A percentile compares a stretch with the other conserved stretches of the same genome.
Evolutionary conservation across 352 stramenopile genomes (phyloP).

Genomic region (Pythium utonaiense): DNA sequence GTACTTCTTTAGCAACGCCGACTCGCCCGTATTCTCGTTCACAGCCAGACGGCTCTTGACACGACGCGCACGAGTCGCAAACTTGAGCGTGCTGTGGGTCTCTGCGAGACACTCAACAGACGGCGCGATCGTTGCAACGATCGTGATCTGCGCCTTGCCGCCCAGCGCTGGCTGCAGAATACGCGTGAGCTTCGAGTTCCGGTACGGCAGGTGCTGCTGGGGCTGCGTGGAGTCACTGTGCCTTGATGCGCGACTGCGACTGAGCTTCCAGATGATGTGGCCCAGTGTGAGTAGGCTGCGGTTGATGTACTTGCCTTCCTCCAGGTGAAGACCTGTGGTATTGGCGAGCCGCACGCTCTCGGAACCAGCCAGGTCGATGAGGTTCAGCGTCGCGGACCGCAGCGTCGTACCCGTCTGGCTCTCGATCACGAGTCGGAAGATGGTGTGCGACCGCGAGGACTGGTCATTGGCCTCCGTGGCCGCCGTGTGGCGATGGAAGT

Average conservation of each 20-base stretch:
- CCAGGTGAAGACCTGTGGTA: conserved; percentile 64
- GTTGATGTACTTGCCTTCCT: conserved; percentile 91
- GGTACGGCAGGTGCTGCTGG: conserved; percentile 92
- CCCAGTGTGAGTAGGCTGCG: conserved; percentile 88
- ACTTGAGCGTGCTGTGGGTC: conserved; percentile 95
- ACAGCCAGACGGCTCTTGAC: conserved; percentile 90
- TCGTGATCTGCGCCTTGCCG: conserved; percentile 95
- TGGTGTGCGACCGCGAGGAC: conserved; percentile 72
- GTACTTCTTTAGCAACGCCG: conserved; percentile 63
- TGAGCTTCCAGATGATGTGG: conserved; percentile 94
- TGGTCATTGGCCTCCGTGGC: conserved; percentile 75
- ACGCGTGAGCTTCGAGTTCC: conserved; percentile 97
- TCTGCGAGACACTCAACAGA: conserved; percentile 93
- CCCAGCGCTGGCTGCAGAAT: conserved; percentile 96
- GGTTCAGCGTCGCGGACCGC: conserved; percentile 83
- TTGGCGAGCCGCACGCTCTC: conserved; percentile 84
- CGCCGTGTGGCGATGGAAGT: conserved; percentile 72
- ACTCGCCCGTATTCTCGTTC: conserved; percentile 84
- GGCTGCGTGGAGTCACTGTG: conserved; percentile 21
- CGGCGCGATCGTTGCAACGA: conserved; percentile 95
- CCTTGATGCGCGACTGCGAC: conserved; percentile 24
- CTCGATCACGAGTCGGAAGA: conserved; percentile 77
- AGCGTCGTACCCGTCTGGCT: conserved; percentile 40
- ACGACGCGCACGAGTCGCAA: conserved; percentile 91
- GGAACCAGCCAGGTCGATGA: conserved; percentile 89